phyloP scores from a whole-genome alignment of 2,329 filamentous ascomycete genomes.

The Lasiodiplodia theobromae region DNA sequence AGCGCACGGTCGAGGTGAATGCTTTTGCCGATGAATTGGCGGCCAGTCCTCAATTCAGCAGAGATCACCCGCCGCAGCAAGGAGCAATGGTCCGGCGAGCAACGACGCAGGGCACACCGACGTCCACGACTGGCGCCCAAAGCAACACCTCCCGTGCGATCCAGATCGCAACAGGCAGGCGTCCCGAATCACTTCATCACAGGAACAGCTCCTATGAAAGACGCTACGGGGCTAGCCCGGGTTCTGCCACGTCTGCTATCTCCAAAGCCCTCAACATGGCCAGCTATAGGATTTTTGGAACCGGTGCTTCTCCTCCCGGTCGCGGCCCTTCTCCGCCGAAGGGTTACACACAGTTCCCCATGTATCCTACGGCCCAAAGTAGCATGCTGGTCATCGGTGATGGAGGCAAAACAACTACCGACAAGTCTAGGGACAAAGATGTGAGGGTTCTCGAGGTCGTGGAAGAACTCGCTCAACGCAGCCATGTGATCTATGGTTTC shows the following conservation, averaged over 20 bases:
- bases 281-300: constrained; percentile 76
- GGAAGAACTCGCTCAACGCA: constrained; percentile 90
- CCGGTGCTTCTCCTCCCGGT: constrained; percentile 70
- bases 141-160: constrained; percentile 75
- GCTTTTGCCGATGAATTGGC: constrained; percentile 95
- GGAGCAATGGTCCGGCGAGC: constrained; percentile 75
- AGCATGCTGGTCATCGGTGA: constrained; percentile 70
- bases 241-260: constrained; percentile 86
- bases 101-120: constrained; percentile 77
- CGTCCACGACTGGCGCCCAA: constrained; percentile 73
- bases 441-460: constrained; percentile 78
- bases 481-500: constrained; percentile 96
- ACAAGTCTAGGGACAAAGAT: constrained; percentile 75
- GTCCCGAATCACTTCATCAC: constrained; percentile 68
- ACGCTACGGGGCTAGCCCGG: constrained; percentile 74
- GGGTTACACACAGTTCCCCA: constrained; percentile 81
- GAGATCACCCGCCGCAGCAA: constrained; percentile 58
- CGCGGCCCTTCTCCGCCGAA: constrained; percentile 74
- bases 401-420: constrained; percentile 64
- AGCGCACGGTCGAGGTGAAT: constrained; percentile 94
- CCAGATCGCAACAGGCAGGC: constrained; percentile 73
- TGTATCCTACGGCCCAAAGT: constrained; percentile 75
- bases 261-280: constrained; percentile 95
- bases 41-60: constrained; percentile 71
- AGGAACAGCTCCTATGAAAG: constrained; percentile 83